Conservation (phyloP, 768 basidiomycete genomes). For the Suillus fuscotomentosus region DNA sequence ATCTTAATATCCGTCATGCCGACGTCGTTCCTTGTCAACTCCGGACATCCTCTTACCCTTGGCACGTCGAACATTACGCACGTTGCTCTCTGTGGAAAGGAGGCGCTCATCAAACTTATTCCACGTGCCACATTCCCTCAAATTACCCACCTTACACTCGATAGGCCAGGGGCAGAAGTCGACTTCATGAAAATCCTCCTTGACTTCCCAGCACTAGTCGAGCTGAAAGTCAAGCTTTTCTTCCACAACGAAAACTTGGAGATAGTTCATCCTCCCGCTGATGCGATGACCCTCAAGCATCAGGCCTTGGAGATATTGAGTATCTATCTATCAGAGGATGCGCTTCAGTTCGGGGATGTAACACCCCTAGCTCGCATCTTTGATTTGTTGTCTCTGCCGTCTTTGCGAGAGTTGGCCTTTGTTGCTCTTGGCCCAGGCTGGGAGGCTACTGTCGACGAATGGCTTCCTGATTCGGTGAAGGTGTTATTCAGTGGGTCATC, state of each 20-base stretch:
- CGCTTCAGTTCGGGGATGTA: constrained; percentile 20
- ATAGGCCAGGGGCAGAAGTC: constrained; percentile 7
- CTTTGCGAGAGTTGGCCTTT: constrained; percentile 16
- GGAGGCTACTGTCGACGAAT: neutral
- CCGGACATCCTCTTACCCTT: neutral
- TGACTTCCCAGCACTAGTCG: constrained; percentile 16
- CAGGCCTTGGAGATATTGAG: constrained; percentile 11
- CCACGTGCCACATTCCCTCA: constrained; percentile 16
- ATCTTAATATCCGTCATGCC: constrained; percentile 17
- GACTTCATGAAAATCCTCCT: constrained; percentile 15
- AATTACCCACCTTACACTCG: constrained; percentile 24
- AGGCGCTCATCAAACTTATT: constrained; percentile 13
- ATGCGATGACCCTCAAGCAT: constrained; percentile 8
- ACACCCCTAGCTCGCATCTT: constrained; percentile 17
- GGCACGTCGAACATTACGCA: constrained; percentile 17
- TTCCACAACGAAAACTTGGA: constrained; percentile 12
- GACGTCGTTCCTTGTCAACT: constrained; percentile 7
- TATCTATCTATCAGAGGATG: constrained; percentile 20
- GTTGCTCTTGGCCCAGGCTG: neutral
- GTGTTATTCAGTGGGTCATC: neutral
- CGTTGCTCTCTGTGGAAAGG: constrained; percentile 16
- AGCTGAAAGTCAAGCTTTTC: constrained; percentile 16
- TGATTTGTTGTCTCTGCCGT: constrained; percentile 20
- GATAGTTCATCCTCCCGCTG: constrained; percentile 7
- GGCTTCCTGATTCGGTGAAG: constrained; percentile 13